Evolutionary conservation across 495 filamentous ascomycete genomes (phyloP).

Genomic region (Talaromyces nanjingensis): DNA sequence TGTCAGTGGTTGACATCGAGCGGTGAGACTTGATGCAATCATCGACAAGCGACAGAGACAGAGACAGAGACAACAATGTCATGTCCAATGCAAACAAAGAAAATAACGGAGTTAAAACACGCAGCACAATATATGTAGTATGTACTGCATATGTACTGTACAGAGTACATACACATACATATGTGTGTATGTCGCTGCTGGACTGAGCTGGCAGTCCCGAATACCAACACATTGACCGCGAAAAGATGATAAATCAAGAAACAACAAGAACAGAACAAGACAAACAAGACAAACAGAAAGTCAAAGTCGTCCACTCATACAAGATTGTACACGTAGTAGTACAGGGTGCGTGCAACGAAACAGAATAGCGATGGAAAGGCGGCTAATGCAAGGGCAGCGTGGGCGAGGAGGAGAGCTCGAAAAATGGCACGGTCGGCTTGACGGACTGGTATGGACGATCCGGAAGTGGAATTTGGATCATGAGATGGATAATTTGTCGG

Average conservation of each 20-base stretch:
- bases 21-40: not conserved
- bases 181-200: not conserved
- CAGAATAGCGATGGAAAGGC: not conserved
- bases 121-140: conserved; percentile 1
- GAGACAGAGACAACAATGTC: not conserved
- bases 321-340: conserved; percentile 8
- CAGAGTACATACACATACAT: not conserved
- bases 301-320: conserved; percentile 4
- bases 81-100: conserved; percentile 2
- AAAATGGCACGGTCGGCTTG: not conserved
- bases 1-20: not conserved
- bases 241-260: not conserved
- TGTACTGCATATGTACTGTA: conserved; percentile 2
- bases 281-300: conserved; percentile 2
- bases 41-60: not conserved
- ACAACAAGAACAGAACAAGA: not conserved
- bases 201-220: conserved; percentile 6
- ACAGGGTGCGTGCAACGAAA: not conserved
- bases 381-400: conserved; percentile 8
- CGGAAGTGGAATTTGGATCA: conserved; percentile 47
- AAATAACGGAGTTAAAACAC: not conserved
- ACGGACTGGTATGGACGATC: conserved; percentile 21
- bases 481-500: not conserved
- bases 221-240: not conserved
- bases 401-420: not conserved